phyloP scores from a whole-genome alignment of 306 rosid genomes.

The Carpinus viminea region DNA sequence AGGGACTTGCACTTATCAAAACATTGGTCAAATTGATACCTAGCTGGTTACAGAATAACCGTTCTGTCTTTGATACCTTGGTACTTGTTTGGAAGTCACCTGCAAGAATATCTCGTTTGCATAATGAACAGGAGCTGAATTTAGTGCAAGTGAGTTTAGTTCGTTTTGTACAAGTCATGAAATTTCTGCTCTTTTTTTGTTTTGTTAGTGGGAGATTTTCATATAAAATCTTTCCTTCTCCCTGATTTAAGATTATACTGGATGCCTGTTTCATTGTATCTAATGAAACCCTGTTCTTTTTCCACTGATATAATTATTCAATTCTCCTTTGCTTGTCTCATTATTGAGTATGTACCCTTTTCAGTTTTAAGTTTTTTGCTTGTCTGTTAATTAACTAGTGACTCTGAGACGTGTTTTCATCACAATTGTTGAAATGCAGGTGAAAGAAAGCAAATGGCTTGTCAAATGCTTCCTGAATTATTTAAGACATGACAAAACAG shows the following conservation, averaged over 20 bases:
- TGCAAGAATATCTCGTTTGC: constrained; percentile 82
- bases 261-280: not conserved
- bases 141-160: constrained; percentile 77
- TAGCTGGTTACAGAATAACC: constrained; percentile 90
- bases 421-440: constrained; percentile 52
- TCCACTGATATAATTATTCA: not conserved
- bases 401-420: constrained; percentile 18
- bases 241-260: not conserved
- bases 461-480: constrained; percentile 97
- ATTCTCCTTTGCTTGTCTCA: not conserved
- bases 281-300: not conserved
- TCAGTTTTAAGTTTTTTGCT: not conserved
- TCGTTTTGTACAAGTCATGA: constrained; percentile 4
- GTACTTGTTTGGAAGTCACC: constrained; percentile 95
- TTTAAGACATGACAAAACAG: constrained; percentile 84
- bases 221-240: not conserved
- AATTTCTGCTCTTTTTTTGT: constrained; percentile 18
- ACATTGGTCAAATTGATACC: constrained; percentile 89
- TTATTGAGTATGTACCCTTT: constrained; percentile 8
- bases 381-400: constrained; percentile 1
- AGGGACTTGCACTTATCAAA: constrained; percentile 88
- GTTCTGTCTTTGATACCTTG: constrained; percentile 78
- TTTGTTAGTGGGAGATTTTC: constrained; percentile 11
- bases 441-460: constrained; percentile 99
- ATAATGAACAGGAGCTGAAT: constrained; percentile 87